A percentile compares a stretch with the other conserved stretches of the same genome.
Conservation (phyloP, 139 green algal genomes). For the Coccomyxa sp. region DNA sequence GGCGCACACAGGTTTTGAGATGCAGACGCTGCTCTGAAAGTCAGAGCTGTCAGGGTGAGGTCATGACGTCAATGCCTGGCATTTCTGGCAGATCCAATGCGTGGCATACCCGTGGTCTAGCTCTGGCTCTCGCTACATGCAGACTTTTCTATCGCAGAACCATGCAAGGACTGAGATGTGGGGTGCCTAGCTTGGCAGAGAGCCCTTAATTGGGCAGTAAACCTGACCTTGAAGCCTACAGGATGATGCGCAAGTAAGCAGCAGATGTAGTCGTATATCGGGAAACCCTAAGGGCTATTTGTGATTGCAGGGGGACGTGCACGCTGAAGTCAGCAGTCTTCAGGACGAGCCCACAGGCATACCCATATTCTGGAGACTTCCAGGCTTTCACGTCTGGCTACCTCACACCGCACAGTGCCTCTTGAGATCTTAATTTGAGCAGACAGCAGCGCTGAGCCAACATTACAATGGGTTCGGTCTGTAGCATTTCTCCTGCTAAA, state of each 20-base stretch:
- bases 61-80: too few relatives aligned
- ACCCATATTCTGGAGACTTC: not conserved
- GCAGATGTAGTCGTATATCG: not conserved
- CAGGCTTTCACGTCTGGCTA: not conserved
- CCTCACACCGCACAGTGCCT: not conserved
- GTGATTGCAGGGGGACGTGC: not conserved
- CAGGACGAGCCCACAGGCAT: not conserved
- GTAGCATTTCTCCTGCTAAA: constrained; percentile 1
- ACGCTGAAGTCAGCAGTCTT: not conserved
- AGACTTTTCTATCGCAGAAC: not conserved
- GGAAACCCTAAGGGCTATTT: not conserved
- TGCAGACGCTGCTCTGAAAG: too few relatives aligned
- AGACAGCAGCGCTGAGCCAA: not conserved
- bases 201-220: not conserved
- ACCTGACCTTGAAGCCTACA: too few relatives aligned
- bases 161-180: not conserved
- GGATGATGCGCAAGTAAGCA: not conserved
- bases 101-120: too few relatives aligned
- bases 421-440: not conserved
- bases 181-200: not conserved
- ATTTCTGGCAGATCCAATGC: too few relatives aligned
- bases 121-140: not conserved
- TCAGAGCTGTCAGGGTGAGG: too few relatives aligned
- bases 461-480: not conserved
- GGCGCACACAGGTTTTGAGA: not conserved